These are phyloP conservation scores for Juglanconis oblonga DNA, from an alignment of 2,329 filamentous ascomycete species.

Conservation along the genomic window DNA sequence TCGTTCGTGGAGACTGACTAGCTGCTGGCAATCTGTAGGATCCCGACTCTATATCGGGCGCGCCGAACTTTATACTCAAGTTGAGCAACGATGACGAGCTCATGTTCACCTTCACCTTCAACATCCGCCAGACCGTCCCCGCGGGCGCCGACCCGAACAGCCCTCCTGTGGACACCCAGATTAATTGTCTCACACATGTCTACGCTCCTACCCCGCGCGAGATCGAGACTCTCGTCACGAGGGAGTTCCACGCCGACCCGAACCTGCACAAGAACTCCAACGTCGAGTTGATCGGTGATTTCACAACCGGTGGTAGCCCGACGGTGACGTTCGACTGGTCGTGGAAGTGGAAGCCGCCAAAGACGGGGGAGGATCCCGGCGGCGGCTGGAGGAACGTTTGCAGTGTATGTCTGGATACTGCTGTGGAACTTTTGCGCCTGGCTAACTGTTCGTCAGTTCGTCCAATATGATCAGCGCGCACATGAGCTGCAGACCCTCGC, in stretches of 20 bases:
- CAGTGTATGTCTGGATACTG: conserved; percentile 58
- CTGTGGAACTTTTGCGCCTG: background rate
- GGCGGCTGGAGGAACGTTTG: conserved; percentile 96
- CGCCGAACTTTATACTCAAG: conserved; percentile 79
- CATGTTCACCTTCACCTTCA: conserved; percentile 87
- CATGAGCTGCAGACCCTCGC: conserved; percentile 86
- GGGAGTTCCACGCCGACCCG: conserved; percentile 94
- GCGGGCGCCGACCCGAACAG: conserved; percentile 45
- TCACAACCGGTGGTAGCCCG: conserved; percentile 74
- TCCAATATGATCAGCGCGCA: conserved; percentile 93
- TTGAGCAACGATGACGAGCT: conserved; percentile 89
- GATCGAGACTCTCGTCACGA: conserved; percentile 87
- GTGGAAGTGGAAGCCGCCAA: conserved; percentile 96
- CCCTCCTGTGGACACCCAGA: conserved; percentile 64
- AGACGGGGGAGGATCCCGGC: conserved; percentile 72
- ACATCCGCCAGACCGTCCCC: conserved; percentile 52
- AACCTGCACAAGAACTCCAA: conserved; percentile 97
- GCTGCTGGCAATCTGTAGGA: conserved; percentile 56
- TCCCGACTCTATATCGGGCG: conserved; percentile 57
- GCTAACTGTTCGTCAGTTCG: conserved; percentile 59
- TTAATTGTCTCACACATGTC: conserved; percentile 88
- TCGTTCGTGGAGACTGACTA: conserved; percentile 5
- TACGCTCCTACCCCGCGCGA: conserved; percentile 83
- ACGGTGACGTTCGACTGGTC: conserved; percentile 91
- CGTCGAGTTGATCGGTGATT: conserved; percentile 92